phyloP scores from a whole-genome alignment of 2,329 filamentous ascomycete species.

The Ophiostoma sp. region DNA sequence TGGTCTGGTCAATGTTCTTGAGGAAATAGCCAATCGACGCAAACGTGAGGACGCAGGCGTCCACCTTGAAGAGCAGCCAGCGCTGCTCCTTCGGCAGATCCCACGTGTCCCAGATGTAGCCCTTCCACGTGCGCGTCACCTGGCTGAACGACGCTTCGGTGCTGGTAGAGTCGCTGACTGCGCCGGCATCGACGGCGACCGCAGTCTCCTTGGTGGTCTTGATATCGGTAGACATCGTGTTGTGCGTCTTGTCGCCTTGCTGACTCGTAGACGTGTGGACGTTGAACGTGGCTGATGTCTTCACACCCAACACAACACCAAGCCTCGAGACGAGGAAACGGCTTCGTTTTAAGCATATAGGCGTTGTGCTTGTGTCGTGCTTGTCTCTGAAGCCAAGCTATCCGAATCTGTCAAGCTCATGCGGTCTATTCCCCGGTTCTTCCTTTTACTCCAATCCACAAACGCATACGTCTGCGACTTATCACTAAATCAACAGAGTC shows the following conservation, averaged over 20 bases:
- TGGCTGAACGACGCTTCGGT: not conserved
- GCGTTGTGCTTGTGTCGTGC: not conserved
- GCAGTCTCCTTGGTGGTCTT: constrained; percentile 1
- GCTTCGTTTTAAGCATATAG: constrained; percentile 6
- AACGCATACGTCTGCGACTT: not conserved
- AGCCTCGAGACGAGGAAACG: not conserved
- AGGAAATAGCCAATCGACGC: constrained; percentile 35
- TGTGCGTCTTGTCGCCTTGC: not conserved
- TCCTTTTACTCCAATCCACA: not conserved
- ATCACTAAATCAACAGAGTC: too few relatives aligned
- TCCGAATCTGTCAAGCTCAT: not conserved
- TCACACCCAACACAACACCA: not conserved
- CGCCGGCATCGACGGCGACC: not conserved
- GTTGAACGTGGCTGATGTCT: too few relatives aligned
- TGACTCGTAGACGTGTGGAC: not conserved
- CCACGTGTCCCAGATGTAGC: constrained; percentile 37
- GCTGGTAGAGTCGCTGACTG: not conserved
- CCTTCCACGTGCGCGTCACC: constrained; percentile 32
- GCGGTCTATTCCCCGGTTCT: not conserved
- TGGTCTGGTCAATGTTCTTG: constrained; percentile 38
- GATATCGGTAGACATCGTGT: not conserved
- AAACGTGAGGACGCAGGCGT: constrained; percentile 35
- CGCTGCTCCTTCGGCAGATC: constrained; percentile 34
- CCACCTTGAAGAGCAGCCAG: constrained; percentile 34
- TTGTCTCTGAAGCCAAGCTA: not conserved